Conservation (phyloP, 306 rosid species). For the Medicago truncatula region DNA sequence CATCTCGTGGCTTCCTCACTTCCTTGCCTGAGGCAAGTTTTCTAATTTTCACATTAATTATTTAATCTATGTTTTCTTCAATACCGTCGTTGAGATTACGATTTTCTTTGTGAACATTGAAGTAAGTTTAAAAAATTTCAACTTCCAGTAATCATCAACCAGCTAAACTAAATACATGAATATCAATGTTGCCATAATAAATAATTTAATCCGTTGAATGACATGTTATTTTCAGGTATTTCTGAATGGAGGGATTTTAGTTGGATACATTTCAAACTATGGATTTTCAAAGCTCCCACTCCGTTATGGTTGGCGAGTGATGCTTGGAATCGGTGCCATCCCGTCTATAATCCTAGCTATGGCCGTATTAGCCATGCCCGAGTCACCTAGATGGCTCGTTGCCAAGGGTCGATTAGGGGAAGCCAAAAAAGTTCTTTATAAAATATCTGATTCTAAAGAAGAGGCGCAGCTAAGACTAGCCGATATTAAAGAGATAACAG, state of each 20-base stretch:
- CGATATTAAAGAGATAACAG: constrained; percentile 66
- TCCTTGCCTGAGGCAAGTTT: constrained; percentile 69
- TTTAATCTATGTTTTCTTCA: no score
- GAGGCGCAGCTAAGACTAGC: constrained; percentile 60
- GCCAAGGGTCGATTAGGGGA: constrained; percentile 71
- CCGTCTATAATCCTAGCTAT: constrained; percentile 58
- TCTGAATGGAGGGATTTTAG: constrained; percentile 62
- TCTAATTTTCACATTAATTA: neutral
- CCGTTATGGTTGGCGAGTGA: constrained; percentile 68
- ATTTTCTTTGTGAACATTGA: no score
- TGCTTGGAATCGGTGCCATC: constrained; percentile 72
- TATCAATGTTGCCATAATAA: neutral
- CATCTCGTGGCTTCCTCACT: constrained; percentile 80
- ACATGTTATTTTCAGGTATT: constrained; percentile 47
- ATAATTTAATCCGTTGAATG: neutral
- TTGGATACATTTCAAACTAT: constrained; percentile 78
- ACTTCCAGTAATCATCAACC: no score
- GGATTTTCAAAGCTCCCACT: constrained; percentile 56
- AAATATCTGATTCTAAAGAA: constrained; percentile 61
- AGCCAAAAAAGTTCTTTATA: constrained; percentile 58
- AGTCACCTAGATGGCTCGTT: constrained; percentile 86
- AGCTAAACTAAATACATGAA: no score
- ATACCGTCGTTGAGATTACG: no score
- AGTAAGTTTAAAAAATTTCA: no score
- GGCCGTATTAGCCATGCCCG: constrained; percentile 72